Evolutionary conservation across 805 yeast genomes (phyloP).

Genomic region (Candida vaughaniae): DNA sequence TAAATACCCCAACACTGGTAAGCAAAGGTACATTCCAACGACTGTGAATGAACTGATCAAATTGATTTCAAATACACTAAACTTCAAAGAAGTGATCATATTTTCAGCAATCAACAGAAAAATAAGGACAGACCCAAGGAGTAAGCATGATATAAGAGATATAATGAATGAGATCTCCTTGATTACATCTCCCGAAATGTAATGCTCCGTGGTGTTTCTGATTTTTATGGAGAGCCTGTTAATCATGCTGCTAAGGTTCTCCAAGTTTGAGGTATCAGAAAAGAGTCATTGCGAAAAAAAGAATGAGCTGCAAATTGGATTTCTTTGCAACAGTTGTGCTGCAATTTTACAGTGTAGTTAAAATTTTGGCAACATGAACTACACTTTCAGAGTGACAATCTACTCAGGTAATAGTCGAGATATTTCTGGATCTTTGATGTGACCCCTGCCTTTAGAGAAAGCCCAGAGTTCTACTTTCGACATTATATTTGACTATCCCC

Average conservation of each 20-base stretch:
- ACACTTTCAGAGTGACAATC: too few relatives aligned
- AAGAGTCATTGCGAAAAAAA: too few relatives aligned
- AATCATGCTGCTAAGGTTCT: constrained; percentile 4
- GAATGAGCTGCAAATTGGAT: too few relatives aligned
- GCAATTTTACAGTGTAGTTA: too few relatives aligned
- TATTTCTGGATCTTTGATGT: too few relatives aligned
- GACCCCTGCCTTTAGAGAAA: too few relatives aligned
- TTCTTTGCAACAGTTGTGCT: too few relatives aligned
- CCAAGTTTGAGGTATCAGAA: too few relatives aligned
- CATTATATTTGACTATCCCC: too few relatives aligned
- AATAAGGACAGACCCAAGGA: constrained; percentile 79
- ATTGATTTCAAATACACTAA: constrained; percentile 65
- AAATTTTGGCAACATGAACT: too few relatives aligned
- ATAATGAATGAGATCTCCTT: constrained; percentile 53
- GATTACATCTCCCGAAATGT: constrained; percentile 19
- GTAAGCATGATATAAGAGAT: constrained; percentile 63
- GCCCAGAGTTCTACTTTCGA: too few relatives aligned
- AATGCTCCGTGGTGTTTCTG: constrained; percentile 4
- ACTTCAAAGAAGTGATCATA: constrained; percentile 56
- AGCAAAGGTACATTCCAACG: constrained; percentile 79
- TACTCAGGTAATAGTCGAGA: too few relatives aligned
- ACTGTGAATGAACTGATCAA: constrained; percentile 71
- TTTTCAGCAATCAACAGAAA: constrained; percentile 78
- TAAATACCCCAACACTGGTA: constrained; percentile 77
- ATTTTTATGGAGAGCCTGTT: constrained; percentile 6